Percentiles rank a stretch among this genome's conserved stretches.
These are phyloP conservation scores for Anthoceros angustus DNA, from an alignment of 225 moss, liverwort and hornwort genomes.

Conservation along the genomic window DNA sequence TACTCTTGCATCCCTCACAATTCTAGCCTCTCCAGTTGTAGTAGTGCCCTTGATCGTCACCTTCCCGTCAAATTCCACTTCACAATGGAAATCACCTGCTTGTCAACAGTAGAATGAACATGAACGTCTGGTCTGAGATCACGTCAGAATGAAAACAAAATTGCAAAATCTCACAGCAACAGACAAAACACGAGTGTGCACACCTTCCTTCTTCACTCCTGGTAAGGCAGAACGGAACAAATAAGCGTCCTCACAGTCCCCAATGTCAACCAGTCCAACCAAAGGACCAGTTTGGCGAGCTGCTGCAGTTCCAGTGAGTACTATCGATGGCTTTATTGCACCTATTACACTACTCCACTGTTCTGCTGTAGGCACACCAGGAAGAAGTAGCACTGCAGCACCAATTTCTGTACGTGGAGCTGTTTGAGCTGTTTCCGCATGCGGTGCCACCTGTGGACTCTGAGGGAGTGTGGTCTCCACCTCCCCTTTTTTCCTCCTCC, in stretches of 20 bases:
- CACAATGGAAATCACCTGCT: slow-evolving; percentile 91
- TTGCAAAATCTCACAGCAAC: slow-evolving; percentile 2
- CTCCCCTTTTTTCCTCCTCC: slow-evolving; percentile 50
- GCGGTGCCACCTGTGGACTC: slow-evolving; percentile 16
- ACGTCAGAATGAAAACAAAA: neutral
- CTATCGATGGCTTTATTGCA: slow-evolving; percentile 70
- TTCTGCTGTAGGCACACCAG: slow-evolving; percentile 62
- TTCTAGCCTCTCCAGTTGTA: slow-evolving; percentile 67
- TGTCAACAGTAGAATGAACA: neutral
- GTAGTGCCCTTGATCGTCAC: slow-evolving; percentile 94
- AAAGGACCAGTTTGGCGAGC: slow-evolving; percentile 73
- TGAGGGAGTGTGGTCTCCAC: slow-evolving; percentile 43
- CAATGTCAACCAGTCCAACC: slow-evolving; percentile 87
- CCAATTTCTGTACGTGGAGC: slow-evolving; percentile 43
- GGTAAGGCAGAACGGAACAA: slow-evolving; percentile 82
- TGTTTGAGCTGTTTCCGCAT: slow-evolving; percentile 12
- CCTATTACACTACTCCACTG: slow-evolving; percentile 75
- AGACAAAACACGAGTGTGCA: slow-evolving; percentile 5
- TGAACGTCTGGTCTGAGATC: neutral
- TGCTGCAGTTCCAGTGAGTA: slow-evolving; percentile 86
- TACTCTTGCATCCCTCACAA: slow-evolving; percentile 48
- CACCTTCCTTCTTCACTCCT: slow-evolving; percentile 87
- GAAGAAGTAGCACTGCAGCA: slow-evolving; percentile 80
- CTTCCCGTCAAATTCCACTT: slow-evolving; percentile 90
- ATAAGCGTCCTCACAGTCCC: slow-evolving; percentile 83